Evolutionary conservation across 192 early-diverging fungal species (phyloP).

Genomic region (Nowakowskiella sp.): DNA sequence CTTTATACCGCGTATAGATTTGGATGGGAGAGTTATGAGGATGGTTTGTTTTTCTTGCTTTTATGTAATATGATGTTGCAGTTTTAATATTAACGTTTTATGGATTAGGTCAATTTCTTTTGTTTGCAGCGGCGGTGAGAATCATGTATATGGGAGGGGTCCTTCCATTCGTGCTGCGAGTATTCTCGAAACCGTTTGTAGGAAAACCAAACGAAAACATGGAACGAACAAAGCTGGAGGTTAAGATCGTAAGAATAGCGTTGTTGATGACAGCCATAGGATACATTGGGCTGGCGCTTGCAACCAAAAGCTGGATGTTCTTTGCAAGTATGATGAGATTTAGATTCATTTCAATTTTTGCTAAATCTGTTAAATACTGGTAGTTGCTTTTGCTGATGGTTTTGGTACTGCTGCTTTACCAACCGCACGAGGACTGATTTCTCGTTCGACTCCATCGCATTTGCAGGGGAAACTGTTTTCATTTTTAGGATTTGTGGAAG

Average conservation of each 20-base stretch:
- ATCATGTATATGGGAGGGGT: slow-evolving; percentile 27
- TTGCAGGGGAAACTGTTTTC: slow-evolving; percentile 30
- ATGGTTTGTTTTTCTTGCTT: too few species aligned
- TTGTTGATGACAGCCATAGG: slow-evolving; percentile 13
- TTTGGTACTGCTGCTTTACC: slow-evolving; percentile 28
- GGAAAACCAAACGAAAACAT: slow-evolving; percentile 2
- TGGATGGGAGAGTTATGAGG: slow-evolving; percentile 37
- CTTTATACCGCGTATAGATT: slow-evolving; percentile 31
- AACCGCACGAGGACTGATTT: slow-evolving; percentile 24
- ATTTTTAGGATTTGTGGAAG: slow-evolving; percentile 11
- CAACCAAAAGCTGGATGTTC: slow-evolving; percentile 21
- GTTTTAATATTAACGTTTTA: too few species aligned
- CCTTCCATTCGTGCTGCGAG: slow-evolving; percentile 9
- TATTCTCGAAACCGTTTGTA: not conserved
- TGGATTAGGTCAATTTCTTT: slow-evolving; percentile 25
- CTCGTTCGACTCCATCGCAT: slow-evolving; percentile 14
- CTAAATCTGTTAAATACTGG: too few species aligned
- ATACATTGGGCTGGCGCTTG: slow-evolving; percentile 11
- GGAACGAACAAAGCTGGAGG: slow-evolving; percentile 11
- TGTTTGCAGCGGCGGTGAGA: slow-evolving; percentile 16
- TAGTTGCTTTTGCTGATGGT: slow-evolving; percentile 24
- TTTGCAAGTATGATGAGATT: slow-evolving; percentile 18
- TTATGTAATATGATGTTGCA: too few species aligned
- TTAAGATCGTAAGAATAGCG: slow-evolving; percentile 15
- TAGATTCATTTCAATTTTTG: not conserved